Conservation (phyloP, 768 basidiomycete genomes). For the Calvatia gigantea region DNA sequence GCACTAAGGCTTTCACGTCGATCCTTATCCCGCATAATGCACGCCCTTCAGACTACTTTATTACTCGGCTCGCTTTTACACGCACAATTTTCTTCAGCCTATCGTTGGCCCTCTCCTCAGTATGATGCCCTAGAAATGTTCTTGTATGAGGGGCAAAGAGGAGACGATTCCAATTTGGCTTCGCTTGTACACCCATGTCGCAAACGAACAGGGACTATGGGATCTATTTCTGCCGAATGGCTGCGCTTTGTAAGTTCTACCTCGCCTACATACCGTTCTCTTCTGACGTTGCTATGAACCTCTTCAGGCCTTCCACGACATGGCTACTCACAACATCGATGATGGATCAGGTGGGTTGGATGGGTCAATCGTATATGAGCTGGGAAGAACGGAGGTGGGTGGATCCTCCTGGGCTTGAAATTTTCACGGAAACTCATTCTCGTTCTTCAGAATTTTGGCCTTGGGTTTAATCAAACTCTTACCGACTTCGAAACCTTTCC, state of each 20-base stretch:
- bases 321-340: constrained; percentile 42
- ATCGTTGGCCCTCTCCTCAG: constrained; percentile 33
- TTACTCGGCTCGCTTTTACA: not conserved
- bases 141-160: constrained; percentile 28
- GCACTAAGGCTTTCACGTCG: not conserved
- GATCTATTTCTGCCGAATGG: constrained; percentile 32
- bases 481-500: constrained; percentile 39
- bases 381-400: constrained; percentile 36
- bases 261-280: not conserved
- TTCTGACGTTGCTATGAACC: not conserved
- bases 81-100: constrained; percentile 14
- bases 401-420: not conserved
- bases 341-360: constrained; percentile 49
- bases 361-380: constrained; percentile 46
- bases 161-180: constrained; percentile 29
- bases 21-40: not conserved
- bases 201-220: constrained; percentile 25
- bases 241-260: constrained; percentile 28
- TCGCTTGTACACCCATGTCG: constrained; percentile 30
- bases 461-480: constrained; percentile 40
- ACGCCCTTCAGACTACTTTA: not conserved
- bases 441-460: constrained; percentile 39
- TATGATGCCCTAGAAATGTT: constrained; percentile 32
- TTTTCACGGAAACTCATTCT: not conserved
- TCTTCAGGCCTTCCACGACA: constrained; percentile 46